Evolutionary conservation across 2,329 filamentous ascomycete species (phyloP), one percentile per base, ranked within the genome.

Genomic region (Fusarium brevicatenulatum): DNA sequence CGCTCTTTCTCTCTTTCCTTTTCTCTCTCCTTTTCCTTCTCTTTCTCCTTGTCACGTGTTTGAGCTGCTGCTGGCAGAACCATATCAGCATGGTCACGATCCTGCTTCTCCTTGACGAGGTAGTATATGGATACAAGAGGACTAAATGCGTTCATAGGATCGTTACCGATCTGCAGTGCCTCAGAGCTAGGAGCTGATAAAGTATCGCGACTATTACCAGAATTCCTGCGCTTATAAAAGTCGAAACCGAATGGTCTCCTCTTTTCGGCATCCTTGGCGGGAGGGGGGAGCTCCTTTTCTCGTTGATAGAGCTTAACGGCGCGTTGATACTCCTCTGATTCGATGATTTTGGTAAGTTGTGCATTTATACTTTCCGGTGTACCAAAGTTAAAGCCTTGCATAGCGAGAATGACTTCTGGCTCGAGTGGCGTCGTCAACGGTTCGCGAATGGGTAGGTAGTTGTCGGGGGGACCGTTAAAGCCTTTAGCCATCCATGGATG

Each of bases 361-460:
- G 90, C 85, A 63, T 90, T 91, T 79, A 99, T 98, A 63, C 90
- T 89, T 59, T 98, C 95, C 3, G 94, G 89, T 1, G 94, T 89
- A 2, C 96, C 96, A 84, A 98, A 99, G 81, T 98, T 97, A 81
- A 99, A 99, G 5, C 96, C 96, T 30, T 95, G 97, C 96, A 99
- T 99, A 76, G 93, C 95, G 54, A 94, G 90, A 63, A 99, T 90
- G 9, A 98, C 92, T 47, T 93, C 91, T 4, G 89, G 86, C 78
- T 98, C 95, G 15, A 99, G 85, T 10, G 95, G 95, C 19, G 97
- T 85, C 42, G 92, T 89, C n/a, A 98, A 82, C 5, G 96, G 94
- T 76, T 97, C 95, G 54, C 96, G 92, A 37, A 85, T 83, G 7
- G 95, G 95, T 5, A 99, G 86, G 72, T 93, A 94, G 78, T 98